These are phyloP conservation scores for Pichia norvegensis DNA, from an alignment of 1,139 yeast genomes.

Conservation along the genomic window DNA sequence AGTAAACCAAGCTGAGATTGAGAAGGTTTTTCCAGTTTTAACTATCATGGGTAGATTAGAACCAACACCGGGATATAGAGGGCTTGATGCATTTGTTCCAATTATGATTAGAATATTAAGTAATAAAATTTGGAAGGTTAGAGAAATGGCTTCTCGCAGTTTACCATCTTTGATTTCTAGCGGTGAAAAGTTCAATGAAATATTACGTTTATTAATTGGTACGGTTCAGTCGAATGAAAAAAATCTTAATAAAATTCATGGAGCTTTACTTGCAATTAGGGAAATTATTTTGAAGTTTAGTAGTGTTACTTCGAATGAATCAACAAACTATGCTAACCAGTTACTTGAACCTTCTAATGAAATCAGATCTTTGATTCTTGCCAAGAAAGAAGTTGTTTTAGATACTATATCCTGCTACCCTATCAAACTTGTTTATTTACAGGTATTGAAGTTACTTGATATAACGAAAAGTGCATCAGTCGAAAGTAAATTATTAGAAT, in stretches of 20 bases:
- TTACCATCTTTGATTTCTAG: constrained; percentile 43
- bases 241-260: constrained; percentile 48
- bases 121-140: constrained; percentile 64
- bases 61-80: constrained; percentile 46
- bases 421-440: constrained; percentile 19
- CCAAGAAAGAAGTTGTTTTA: constrained; percentile 1
- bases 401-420: constrained; percentile 10
- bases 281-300: constrained; percentile 7
- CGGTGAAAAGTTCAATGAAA: constrained; percentile 15
- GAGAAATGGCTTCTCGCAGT: constrained; percentile 79
- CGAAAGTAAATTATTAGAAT: constrained; percentile 5
- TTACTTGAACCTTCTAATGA: not conserved
- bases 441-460: constrained; percentile 11
- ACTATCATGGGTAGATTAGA: constrained; percentile 64
- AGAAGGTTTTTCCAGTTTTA: constrained; percentile 65
- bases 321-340: constrained; percentile 2
- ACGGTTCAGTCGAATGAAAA: constrained; percentile 8
- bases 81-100: constrained; percentile 42
- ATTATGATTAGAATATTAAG: constrained; percentile 41
- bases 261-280: constrained; percentile 39
- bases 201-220: constrained; percentile 8
- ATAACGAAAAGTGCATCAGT: not conserved
- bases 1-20: constrained; percentile 30
- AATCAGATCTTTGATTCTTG: constrained; percentile 2
- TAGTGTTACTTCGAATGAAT: constrained; percentile 3